These are phyloP conservation scores for Conringia planisiliqua DNA, from an alignment of 345 rosid genomes.

Conservation along the genomic window DNA sequence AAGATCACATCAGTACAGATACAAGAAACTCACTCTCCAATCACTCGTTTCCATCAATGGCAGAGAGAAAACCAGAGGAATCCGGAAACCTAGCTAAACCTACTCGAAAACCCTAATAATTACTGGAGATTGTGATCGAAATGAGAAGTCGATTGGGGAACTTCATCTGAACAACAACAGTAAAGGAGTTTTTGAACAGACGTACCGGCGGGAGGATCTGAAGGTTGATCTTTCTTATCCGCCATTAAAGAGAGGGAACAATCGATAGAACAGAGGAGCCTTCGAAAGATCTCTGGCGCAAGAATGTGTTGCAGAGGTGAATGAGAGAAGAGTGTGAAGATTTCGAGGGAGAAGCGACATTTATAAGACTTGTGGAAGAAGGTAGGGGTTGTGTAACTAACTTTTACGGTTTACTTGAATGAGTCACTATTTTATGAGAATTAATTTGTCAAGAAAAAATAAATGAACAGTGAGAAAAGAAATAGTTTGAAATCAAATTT, in stretches of 20 bases:
- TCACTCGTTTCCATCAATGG: not conserved
- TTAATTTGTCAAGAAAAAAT: no score
- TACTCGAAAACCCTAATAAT: not conserved
- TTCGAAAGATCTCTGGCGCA: not conserved
- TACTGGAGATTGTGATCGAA: not conserved
- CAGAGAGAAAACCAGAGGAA: slow-evolving; percentile 3
- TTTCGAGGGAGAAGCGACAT: not conserved
- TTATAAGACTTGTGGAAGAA: slow-evolving; percentile 16
- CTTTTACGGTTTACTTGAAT: not conserved
- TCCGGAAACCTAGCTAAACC: not conserved
- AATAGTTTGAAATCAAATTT: no score
- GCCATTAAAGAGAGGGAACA: slow-evolving; percentile 12
- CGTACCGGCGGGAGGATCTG: slow-evolving; percentile 3
- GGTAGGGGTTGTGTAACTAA: slow-evolving; percentile 2
- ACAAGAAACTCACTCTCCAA: not conserved
- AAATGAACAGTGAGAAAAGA: no score
- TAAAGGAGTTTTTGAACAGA: not conserved
- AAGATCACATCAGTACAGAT: not conserved
- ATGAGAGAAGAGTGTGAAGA: not conserved
- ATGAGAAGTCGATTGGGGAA: not conserved
- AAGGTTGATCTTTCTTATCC: not conserved
- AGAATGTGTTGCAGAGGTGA: slow-evolving; percentile 10
- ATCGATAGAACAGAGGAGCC: not conserved
- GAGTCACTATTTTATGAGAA: not conserved
- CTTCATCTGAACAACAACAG: no score